Percentiles rank a stretch among this genome's conserved stretches.
Conservation (phyloP, 176 grass and related monocot genomes). For the Zea luxurians region DNA sequence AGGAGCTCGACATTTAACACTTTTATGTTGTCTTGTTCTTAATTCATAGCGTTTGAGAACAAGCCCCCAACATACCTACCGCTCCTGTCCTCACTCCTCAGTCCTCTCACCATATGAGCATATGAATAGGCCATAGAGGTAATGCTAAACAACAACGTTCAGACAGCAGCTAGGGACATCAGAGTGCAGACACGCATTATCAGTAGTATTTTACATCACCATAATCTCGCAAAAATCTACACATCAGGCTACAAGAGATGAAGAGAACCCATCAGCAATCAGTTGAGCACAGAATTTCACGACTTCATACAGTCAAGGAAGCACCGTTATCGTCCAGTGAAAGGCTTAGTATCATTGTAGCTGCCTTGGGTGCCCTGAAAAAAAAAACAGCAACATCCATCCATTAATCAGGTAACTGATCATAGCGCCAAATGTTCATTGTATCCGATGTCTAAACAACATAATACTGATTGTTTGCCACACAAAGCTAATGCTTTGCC, state of each 20-base stretch:
- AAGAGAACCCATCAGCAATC: background rate
- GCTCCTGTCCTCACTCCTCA: too few relatives aligned
- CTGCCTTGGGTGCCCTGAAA: constrained; percentile 91
- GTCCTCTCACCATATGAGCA: too few relatives aligned
- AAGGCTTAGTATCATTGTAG: constrained; percentile 87
- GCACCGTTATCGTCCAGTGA: constrained; percentile 78
- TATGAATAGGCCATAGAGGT: background rate
- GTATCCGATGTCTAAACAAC: background rate
- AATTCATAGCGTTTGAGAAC: too few relatives aligned
- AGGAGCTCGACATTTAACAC: too few relatives aligned
- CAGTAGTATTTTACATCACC: background rate
- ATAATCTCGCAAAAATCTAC: constrained; percentile 3
- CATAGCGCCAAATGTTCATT: background rate
- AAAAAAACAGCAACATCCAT: constrained; percentile 35
- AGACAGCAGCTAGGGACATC: background rate
- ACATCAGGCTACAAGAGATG: constrained; percentile 31
- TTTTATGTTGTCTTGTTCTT: too few relatives aligned
- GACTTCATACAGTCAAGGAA: constrained; percentile 69
- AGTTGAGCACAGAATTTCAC: background rate
- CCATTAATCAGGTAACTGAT: constrained; percentile 26
- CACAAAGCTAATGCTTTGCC: background rate
- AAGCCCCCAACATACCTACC: too few relatives aligned
- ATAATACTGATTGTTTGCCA: background rate
- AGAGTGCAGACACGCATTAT: background rate
- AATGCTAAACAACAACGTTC: background rate